Evolutionary conservation across 495 filamentous ascomycete species (phyloP).

Genomic region (Hyaloscypha hepaticicola): DNA sequence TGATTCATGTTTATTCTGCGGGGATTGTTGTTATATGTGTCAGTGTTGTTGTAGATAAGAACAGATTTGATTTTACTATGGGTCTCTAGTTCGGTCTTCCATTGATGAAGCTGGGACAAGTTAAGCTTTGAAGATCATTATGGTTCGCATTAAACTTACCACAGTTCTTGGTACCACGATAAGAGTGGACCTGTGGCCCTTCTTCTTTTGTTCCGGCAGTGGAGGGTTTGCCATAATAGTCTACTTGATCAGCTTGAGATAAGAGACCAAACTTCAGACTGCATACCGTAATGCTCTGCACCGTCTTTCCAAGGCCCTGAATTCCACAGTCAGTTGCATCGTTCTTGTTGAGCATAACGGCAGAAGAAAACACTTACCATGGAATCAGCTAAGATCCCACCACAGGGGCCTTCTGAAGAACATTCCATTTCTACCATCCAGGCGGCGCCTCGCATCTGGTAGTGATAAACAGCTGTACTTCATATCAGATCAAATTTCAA

Average conservation of each 20-base stretch:
- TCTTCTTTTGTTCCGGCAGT: slow-evolving; percentile 1
- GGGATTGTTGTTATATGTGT: not conserved
- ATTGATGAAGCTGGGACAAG: slow-evolving; percentile 45
- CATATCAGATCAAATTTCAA: not conserved
- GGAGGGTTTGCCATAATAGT: slow-evolving; percentile 47
- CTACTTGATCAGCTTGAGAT: not conserved
- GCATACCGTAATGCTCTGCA: slow-evolving; percentile 42
- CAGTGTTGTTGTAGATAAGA: not conserved
- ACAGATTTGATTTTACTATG: slow-evolving; percentile 11
- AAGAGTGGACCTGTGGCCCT: slow-evolving; percentile 33
- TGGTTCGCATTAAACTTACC: not conserved
- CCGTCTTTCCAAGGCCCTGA: slow-evolving; percentile 58
- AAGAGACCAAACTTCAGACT: not conserved
- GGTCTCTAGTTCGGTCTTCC: slow-evolving; percentile 48
- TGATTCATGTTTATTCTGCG: not conserved
- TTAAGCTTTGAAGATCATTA: slow-evolving; percentile 27
- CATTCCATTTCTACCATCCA: not conserved
- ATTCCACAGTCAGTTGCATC: not conserved
- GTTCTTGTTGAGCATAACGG: not conserved
- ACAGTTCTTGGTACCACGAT: slow-evolving; percentile 46
- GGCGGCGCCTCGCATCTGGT: not conserved
- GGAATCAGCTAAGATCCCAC: not conserved
- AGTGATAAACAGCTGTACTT: not conserved
- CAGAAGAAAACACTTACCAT: not conserved
- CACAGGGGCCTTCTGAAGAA: not conserved